Conservation (phyloP, 345 rosid species). For the Trapa incisa region DNA sequence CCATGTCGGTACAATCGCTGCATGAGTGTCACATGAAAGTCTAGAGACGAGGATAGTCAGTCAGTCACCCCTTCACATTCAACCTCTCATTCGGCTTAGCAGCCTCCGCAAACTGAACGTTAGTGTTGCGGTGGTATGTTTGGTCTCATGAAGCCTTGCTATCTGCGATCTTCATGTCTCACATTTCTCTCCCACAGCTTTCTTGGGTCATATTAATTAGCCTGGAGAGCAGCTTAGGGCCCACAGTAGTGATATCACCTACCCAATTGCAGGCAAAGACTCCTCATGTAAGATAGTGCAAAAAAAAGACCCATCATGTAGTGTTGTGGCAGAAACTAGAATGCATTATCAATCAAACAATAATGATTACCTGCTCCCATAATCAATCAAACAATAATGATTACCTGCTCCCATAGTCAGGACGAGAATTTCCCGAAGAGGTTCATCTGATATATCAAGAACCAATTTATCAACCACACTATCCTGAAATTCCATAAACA, state of each 20-base stretch:
- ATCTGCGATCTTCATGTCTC: not conserved
- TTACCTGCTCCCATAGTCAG: not conserved
- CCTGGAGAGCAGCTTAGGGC: not conserved
- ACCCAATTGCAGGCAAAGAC: not conserved
- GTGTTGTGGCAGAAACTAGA: not conserved
- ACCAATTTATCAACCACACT: slow-evolving; percentile 15
- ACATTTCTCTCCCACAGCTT: not conserved
- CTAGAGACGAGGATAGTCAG: not conserved
- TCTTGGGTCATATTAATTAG: not conserved
- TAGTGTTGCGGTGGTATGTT: not conserved
- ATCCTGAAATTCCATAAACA: slow-evolving; percentile 9
- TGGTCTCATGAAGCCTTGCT: not conserved
- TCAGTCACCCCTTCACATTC: not conserved
- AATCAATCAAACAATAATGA: not conserved
- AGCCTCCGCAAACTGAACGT: not conserved
- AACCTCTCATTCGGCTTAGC: not conserved
- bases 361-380: not conserved
- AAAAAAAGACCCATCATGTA: not conserved
- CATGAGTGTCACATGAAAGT: not conserved
- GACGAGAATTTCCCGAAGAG: slow-evolving; percentile 6
- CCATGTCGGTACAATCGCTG: not conserved
- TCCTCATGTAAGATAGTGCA: not conserved
- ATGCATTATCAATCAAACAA: not conserved
- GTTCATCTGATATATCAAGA: slow-evolving; percentile 11
- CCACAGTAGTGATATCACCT: not conserved